Evolutionary conservation across 2,329 filamentous ascomycete genomes (phyloP).

Genomic region (Allantophomopsis cytisporea): DNA sequence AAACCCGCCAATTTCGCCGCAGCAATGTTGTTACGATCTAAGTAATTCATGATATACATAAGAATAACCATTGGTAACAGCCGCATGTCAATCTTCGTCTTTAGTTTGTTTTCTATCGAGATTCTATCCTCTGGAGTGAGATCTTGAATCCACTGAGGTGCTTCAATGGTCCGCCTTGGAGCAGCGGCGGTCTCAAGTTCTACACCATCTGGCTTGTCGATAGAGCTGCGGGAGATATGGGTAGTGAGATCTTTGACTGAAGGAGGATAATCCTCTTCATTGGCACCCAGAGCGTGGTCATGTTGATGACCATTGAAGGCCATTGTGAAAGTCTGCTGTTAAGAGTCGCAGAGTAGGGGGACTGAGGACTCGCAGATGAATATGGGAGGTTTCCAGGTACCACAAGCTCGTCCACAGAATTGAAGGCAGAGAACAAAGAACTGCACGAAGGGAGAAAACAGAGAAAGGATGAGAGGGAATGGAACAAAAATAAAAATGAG

Average conservation of each 20-base stretch:
- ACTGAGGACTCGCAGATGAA: background rate
- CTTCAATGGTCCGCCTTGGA: background rate
- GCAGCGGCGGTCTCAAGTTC: background rate
- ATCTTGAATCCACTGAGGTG: background rate
- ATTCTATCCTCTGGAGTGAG: slow-evolving; percentile 3
- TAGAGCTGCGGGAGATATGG: background rate
- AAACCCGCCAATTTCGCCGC: slow-evolving; percentile 36
- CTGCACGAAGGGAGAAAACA: background rate
- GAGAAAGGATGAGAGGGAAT: background rate
- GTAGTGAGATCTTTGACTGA: background rate
- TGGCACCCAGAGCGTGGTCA: background rate
- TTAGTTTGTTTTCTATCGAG: slow-evolving; percentile 23
- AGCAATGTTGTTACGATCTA: slow-evolving; percentile 45
- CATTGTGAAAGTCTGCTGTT: background rate
- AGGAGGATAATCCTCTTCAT: background rate
- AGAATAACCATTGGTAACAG: slow-evolving; percentile 54
- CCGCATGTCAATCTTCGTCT: slow-evolving; percentile 50
- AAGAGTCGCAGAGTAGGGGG: background rate
- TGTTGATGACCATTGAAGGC: background rate
- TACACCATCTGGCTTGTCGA: no score
- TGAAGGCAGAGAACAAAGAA: background rate
- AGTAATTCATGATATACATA: slow-evolving; percentile 60
- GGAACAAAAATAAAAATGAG: background rate
- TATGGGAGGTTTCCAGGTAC: background rate
- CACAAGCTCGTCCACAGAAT: background rate